Conservation (phyloP, 352 stramenopile species). For the Pythium oligandrum region DNA sequence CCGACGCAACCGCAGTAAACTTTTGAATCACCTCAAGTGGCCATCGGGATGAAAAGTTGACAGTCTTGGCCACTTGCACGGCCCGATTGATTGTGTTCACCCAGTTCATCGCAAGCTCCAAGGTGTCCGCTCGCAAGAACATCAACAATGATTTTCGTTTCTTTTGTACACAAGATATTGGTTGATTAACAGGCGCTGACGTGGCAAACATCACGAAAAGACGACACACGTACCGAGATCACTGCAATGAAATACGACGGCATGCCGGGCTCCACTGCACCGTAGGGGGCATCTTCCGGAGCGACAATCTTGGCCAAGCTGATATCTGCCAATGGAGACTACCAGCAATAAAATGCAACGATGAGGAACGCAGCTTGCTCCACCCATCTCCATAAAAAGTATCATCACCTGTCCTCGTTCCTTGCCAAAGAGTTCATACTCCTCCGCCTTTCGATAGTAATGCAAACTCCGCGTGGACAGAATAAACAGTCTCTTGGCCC, state of each 20-base stretch:
- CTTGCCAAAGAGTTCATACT: constrained; percentile 80
- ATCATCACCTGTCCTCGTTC: constrained; percentile 57
- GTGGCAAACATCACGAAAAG: constrained; percentile 4
- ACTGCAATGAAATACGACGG: constrained; percentile 64
- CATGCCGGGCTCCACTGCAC: constrained; percentile 53
- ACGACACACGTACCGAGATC: constrained; percentile 39
- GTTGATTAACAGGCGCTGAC: no score
- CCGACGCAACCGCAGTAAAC: constrained; percentile 62
- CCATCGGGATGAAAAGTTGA: constrained; percentile 65
- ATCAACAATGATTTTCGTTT: constrained; percentile 75
- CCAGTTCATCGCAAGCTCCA: constrained; percentile 66
- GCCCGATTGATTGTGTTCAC: constrained; percentile 79
- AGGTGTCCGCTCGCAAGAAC: constrained; percentile 72
- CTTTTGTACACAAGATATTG: constrained; percentile 13
- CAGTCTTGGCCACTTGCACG: constrained; percentile 59
- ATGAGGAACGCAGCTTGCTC: no score
- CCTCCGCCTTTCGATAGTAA: constrained; percentile 82
- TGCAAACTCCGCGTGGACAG: constrained; percentile 75
- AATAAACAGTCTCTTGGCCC: constrained; percentile 78
- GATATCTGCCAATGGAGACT: constrained; percentile 56
- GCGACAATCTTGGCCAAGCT: constrained; percentile 70
- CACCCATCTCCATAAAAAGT: neutral
- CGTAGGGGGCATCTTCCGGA: constrained; percentile 68
- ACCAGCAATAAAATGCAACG: no score
- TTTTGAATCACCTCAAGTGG: constrained; percentile 66